Evolutionary conservation across 1,284 basidiomycete genomes (phyloP).

Genomic region (Coriolopsis trogii): DNA sequence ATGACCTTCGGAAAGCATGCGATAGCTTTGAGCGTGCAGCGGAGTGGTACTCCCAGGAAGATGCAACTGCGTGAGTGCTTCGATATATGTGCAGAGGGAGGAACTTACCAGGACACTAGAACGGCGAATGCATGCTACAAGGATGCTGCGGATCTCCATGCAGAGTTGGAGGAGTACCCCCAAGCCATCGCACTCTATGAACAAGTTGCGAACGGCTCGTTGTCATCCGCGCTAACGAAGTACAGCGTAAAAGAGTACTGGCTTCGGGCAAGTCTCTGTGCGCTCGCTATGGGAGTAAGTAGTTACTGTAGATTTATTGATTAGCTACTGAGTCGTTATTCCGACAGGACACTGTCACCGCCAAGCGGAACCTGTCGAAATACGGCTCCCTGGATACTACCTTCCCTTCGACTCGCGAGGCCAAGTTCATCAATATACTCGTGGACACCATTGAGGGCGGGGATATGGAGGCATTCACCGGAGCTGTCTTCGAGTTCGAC

Average conservation of each 20-base stretch:
- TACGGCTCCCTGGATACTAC: conserved; percentile 81
- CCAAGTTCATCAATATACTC: conserved; percentile 81
- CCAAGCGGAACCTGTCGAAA: conserved; percentile 74
- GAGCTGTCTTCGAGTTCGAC: conserved; percentile 83
- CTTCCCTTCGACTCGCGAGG: conserved; percentile 87
- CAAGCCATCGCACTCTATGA: conserved; percentile 89
- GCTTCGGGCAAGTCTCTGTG: conserved; percentile 87
- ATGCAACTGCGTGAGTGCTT: conserved; percentile 85
- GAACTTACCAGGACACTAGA: conserved; percentile 42
- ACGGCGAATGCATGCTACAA: conserved; percentile 97
- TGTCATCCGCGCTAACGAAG: conserved; percentile 88
- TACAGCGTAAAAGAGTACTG: conserved; percentile 99
- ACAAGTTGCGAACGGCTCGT: conserved; percentile 86
- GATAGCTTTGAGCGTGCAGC: conserved; percentile 92
- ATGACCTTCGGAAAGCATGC: conserved; percentile 80
- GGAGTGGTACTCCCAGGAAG: conserved; percentile 98
- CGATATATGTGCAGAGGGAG: conserved; percentile 14
- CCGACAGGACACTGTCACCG: conserved; percentile 81
- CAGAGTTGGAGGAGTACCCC: conserved; percentile 85
- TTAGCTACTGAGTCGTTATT: background rate
- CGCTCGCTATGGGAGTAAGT: conserved; percentile 85
- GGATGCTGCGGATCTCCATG: conserved; percentile 94
- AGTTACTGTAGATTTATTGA: conserved; percentile 7
- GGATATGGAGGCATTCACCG: conserved; percentile 80
- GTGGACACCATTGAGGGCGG: conserved; percentile 81